phyloP scores from a whole-genome alignment of 192 early-diverging fungal genomes.

The Globomyces pollinis-pini region DNA sequence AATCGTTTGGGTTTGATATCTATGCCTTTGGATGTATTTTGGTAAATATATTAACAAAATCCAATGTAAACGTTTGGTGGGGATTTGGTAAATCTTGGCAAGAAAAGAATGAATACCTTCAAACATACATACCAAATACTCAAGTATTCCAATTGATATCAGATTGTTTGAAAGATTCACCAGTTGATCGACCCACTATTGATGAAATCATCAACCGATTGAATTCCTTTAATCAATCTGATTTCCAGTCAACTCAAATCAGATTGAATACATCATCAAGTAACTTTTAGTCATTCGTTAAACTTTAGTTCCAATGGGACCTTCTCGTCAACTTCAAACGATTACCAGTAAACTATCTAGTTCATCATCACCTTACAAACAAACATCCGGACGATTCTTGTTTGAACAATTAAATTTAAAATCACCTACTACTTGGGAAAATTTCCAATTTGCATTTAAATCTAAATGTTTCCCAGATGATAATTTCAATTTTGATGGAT shows the following conservation, averaged over 20 bases:
- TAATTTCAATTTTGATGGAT: too few species aligned
- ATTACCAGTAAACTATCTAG: too few species aligned
- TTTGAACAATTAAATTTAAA: neutral
- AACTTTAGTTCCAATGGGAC: neutral
- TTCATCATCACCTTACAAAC: too few species aligned
- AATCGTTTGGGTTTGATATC: conserved; percentile 6
- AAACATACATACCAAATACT: neutral
- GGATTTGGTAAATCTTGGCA: neutral
- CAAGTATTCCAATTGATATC: neutral
- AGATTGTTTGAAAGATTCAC: neutral
- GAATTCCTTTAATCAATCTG: neutral
- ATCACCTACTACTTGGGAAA: neutral
- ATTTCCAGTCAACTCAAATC: too few species aligned
- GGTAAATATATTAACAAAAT: neutral
- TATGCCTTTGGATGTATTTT: conserved; percentile 10
- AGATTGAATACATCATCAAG: too few species aligned
- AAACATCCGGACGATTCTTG: neutral
- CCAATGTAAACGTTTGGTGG: neutral
- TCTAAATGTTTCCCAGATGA: neutral
- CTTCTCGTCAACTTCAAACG: neutral
- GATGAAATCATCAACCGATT: neutral
- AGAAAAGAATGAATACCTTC: neutral
- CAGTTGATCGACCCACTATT: neutral
- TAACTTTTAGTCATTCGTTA: neutral
- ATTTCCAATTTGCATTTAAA: neutral